Percentiles rank a stretch among this genome's conserved stretches.
These are phyloP conservation scores for Volutella citrinella DNA, from an alignment of 2,329 filamentous ascomycete species.

Conservation along the genomic window DNA sequence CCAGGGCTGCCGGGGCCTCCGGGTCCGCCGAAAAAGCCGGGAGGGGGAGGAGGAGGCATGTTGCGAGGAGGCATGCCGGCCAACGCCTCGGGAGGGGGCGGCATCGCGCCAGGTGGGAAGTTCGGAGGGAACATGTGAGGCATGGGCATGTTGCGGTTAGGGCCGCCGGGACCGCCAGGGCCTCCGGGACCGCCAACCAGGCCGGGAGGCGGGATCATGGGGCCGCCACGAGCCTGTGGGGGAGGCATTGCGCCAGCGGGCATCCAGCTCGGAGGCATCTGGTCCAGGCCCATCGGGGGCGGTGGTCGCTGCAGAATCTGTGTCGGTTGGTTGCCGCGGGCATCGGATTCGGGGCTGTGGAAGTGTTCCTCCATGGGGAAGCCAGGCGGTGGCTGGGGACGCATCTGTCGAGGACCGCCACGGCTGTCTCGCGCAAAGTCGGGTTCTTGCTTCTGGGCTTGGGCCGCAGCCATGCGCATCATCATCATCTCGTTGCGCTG, in stretches of 20 bases:
- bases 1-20: too few relatives aligned
- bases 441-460: slow-evolving; percentile 34
- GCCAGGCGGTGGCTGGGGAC: slow-evolving; percentile 45
- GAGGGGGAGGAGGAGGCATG: slow-evolving; percentile 55
- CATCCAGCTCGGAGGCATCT: slow-evolving; percentile 57
- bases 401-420: slow-evolving; percentile 38
- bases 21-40: too few relatives aligned
- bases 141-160: slow-evolving; percentile 44
- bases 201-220: slow-evolving; percentile 62
- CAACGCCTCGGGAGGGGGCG: slow-evolving; percentile 48
- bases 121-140: slow-evolving; percentile 61
- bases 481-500: slow-evolving; percentile 53
- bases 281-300: slow-evolving; percentile 57
- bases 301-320: slow-evolving; percentile 65
- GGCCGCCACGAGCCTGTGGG: slow-evolving; percentile 38
- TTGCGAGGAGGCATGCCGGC: slow-evolving; percentile 50
- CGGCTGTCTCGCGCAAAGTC: slow-evolving; percentile 40
- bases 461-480: slow-evolving; percentile 51
- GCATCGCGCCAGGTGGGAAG: slow-evolving; percentile 50
- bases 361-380: slow-evolving; percentile 53
- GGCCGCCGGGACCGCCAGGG: slow-evolving; percentile 20
- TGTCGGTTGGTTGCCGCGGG: slow-evolving; percentile 52
- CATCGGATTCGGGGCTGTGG: slow-evolving; percentile 46
- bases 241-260: slow-evolving; percentile 42
- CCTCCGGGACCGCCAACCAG: slow-evolving; percentile 47